Base-by-base conservation (phyloP, 768 basidiomycete species). In the Pisolithus albus region DNA sequence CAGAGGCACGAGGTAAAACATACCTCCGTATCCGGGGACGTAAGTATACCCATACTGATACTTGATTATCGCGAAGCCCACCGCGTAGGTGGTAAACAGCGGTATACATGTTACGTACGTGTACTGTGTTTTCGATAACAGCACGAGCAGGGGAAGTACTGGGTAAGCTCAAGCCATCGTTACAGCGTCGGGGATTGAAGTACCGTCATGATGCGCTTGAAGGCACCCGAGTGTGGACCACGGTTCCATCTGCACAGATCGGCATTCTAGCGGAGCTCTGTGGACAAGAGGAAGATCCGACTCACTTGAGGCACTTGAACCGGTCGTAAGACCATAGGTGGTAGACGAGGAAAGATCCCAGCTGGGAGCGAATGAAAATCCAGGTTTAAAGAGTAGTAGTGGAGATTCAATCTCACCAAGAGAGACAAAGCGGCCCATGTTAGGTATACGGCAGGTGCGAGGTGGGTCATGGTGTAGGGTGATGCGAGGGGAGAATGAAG, bases 151-250 rank as follows among this genome's bases (percentile, higher is more conserved):
- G 10, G 10, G 21, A 1, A 30, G 30, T 30, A 10, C 10, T 5
- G 23, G 21, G 23, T 30, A 15, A 45, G 24, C 5, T n/a, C 26
- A 9, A 30, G 15, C 13, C 16, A 26, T 9, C 26, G 5, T 15
- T 23, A 11, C 7, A 24, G 39, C 6, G 5, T 24, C 4, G 39
- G 18, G 15, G 39, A 26, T 5, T 16, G 26, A 64, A 80, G 50
- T 53, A 89, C 88, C 36, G 86, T 91, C 89, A 92, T 91, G 62
- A 91, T 61, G 24, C 90, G 80, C 66, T 88, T 91, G 71, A 91
- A 91, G 3, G 84, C 77, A n/a, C 86, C 86, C 15, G 82, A 76
- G 52, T 80, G 66, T 3, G 77, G 75, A 1, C 82, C 84, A 26
- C 76, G 78, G 59, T 83, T 79, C 85, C 86, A 88, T 63, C 86